A percentile compares a stretch with the other conserved stretches of the same genome.
phyloP scores from a whole-genome alignment of 257 asterid species.

The Solanum infundibuliforme region DNA sequence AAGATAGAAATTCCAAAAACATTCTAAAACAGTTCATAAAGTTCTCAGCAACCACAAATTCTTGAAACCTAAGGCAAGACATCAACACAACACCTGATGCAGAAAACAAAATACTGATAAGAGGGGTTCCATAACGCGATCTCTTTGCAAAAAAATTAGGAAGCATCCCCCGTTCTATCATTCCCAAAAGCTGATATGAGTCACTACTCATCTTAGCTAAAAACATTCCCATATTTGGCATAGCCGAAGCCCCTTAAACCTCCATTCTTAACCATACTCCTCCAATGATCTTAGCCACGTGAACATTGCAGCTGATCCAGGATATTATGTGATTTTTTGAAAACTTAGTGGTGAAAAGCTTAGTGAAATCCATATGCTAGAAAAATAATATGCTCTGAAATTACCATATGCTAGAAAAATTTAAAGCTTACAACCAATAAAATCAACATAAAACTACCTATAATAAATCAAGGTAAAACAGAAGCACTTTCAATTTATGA shows the following conservation, averaged over 20 bases:
- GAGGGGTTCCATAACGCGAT: constrained; percentile 41
- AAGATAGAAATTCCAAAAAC: constrained; percentile 49
- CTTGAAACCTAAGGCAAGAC: constrained; percentile 64
- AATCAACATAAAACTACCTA: background rate
- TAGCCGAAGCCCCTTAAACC: constrained; percentile 50
- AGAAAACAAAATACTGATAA: constrained; percentile 38
- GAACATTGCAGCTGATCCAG: too few relatives aligned
- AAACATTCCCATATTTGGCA: constrained; percentile 70
- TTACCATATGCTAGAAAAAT: too few relatives aligned
- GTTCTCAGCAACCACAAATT: constrained; percentile 55
- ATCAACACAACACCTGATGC: constrained; percentile 47
- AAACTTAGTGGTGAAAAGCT: too few relatives aligned
- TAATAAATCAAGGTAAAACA: too few relatives aligned
- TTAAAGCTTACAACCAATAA: background rate
- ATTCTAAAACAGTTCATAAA: constrained; percentile 59
- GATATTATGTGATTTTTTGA: too few relatives aligned
- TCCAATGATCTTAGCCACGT: constrained; percentile 30
- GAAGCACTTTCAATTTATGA: background rate
- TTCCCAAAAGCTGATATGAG: constrained; percentile 62
- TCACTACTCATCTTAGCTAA: constrained; percentile 61
- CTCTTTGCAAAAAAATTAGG: constrained; percentile 40
- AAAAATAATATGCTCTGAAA: too few relatives aligned
- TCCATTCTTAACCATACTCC: constrained; percentile 54
- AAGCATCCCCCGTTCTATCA: constrained; percentile 54
- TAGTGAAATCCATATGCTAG: background rate